Percentiles rank a stretch among this genome's conserved stretches.
These are phyloP conservation scores for Linum lewisii DNA, from an alignment of 345 rosid genomes.

Conservation along the genomic window DNA sequence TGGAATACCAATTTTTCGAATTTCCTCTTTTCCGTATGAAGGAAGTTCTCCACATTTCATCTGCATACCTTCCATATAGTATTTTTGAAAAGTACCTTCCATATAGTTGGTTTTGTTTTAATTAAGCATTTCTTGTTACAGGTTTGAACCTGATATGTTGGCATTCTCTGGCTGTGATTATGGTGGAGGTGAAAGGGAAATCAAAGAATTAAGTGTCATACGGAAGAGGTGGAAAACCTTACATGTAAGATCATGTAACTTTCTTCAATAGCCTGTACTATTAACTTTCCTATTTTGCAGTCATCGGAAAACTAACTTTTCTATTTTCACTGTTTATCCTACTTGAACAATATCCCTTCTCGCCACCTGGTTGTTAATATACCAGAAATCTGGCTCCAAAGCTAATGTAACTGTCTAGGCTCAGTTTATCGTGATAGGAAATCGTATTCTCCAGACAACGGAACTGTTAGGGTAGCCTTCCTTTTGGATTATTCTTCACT, in stretches of 20 bases:
- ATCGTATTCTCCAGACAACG: background rate
- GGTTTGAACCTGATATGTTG: constrained; percentile 99
- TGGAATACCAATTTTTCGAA: background rate
- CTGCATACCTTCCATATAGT: too few relatives aligned
- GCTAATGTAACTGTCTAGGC: background rate
- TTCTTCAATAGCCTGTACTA: background rate
- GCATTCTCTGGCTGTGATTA: constrained; percentile 99
- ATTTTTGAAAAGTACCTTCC: too few relatives aligned
- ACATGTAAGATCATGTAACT: constrained; percentile 46
- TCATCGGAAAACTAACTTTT: too few relatives aligned
- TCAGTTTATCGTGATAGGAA: background rate
- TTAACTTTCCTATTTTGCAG: background rate
- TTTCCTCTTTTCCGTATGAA: background rate
- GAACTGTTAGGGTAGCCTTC: background rate
- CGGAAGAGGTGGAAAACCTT: constrained; percentile 95
- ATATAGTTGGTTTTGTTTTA: background rate
- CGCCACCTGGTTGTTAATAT: background rate
- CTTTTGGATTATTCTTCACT: background rate
- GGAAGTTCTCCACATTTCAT: background rate
- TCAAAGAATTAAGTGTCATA: constrained; percentile 65
- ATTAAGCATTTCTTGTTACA: constrained; percentile 29
- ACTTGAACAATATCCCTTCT: too few relatives aligned
- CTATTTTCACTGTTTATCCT: background rate
- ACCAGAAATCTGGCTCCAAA: background rate
- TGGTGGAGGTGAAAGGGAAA: constrained; percentile 95